Evolutionary conservation across 176 grass and related monocot genomes (phyloP).

Genomic region (Saccharum spontaneum): DNA sequence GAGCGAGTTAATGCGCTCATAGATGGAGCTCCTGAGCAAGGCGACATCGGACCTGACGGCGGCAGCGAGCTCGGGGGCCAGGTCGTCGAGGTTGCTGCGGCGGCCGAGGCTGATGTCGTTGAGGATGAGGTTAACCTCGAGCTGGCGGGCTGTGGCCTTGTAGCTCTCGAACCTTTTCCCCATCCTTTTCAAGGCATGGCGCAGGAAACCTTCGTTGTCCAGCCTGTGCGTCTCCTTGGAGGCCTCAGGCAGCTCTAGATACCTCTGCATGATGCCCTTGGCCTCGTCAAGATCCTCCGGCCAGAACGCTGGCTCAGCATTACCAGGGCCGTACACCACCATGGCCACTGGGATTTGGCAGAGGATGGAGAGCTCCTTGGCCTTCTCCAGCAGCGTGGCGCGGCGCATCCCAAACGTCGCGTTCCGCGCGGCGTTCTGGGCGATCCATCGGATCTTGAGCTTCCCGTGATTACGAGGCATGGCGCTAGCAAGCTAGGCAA

Average conservation of each 20-base stretch:
- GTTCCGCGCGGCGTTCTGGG: background rate
- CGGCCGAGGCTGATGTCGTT: background rate
- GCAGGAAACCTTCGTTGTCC: conserved; percentile 18
- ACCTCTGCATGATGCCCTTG: background rate
- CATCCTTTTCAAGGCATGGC: background rate
- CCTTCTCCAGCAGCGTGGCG: conserved; percentile 28
- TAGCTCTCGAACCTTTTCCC: background rate
- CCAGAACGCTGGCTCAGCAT: conserved; percentile 22
- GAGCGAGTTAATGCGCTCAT: conserved; percentile 5
- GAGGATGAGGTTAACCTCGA: conserved; percentile 16
- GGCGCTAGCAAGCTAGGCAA: background rate
- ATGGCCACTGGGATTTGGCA: background rate
- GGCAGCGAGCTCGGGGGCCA: background rate
- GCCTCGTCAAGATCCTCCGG: background rate
- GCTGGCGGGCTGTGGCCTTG: background rate
- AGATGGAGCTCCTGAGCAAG: background rate
- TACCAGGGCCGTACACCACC: background rate
- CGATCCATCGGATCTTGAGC: conserved; percentile 25
- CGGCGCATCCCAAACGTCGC: conserved; percentile 21
- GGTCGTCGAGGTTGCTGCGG: background rate
- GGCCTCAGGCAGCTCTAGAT: background rate
- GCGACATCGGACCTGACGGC: background rate
- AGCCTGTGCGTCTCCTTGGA: conserved; percentile 13
- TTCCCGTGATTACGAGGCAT: background rate
- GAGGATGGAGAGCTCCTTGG: conserved; percentile 6